Conservation (phyloP, 2,329 filamentous ascomycete genomes). For the Hypoxylon sp. region DNA sequence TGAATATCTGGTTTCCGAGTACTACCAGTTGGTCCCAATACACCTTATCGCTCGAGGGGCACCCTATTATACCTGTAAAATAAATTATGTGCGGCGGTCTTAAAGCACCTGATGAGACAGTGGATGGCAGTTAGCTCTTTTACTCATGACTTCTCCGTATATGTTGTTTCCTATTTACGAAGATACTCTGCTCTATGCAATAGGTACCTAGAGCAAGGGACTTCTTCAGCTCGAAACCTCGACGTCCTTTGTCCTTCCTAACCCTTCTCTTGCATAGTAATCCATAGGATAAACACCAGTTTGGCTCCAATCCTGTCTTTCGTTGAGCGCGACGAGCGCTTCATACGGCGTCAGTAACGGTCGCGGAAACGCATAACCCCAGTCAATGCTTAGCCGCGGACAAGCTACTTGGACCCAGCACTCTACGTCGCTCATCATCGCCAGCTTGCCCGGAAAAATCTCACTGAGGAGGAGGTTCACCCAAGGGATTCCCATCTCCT, state of each 20-base stretch:
- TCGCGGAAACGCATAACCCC: slow-evolving; percentile 95
- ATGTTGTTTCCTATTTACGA: neutral
- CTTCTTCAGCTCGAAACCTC: slow-evolving; percentile 43
- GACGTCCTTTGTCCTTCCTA: slow-evolving; percentile 79
- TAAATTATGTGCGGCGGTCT: too few relatives aligned
- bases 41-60: too few relatives aligned
- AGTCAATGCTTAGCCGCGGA: slow-evolving; percentile 96
- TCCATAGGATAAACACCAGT: slow-evolving; percentile 92
- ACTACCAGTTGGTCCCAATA: too few relatives aligned
- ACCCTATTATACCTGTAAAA: too few relatives aligned
- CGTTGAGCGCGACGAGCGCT: slow-evolving; percentile 89
- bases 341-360: slow-evolving; percentile 95
- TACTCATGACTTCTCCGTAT: neutral
- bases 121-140: neutral
- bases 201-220: too few relatives aligned
- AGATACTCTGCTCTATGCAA: neutral
- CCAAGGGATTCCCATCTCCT: slow-evolving; percentile 80
- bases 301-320: slow-evolving; percentile 80
- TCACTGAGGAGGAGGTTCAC: slow-evolving; percentile 91
- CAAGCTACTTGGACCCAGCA: slow-evolving; percentile 99
- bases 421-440: slow-evolving; percentile 93
- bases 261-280: slow-evolving; percentile 92
- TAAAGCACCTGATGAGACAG: neutral
- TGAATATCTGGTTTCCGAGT: neutral
- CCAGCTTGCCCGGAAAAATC: slow-evolving; percentile 96